phyloP scores from a whole-genome alignment of 345 rosid genomes.

The Gossypium stocksii region DNA sequence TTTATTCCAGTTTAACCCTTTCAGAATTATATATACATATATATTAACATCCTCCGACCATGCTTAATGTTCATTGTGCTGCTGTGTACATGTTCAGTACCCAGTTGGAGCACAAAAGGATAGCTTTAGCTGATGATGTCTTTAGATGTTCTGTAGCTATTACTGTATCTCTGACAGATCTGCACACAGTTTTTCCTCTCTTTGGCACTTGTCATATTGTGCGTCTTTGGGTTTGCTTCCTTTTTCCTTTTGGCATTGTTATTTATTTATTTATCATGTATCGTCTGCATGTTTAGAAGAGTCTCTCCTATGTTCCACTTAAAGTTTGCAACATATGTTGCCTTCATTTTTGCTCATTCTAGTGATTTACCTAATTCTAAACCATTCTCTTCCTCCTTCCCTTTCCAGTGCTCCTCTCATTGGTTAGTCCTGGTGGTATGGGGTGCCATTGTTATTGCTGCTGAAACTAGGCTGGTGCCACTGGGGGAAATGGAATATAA shows the following conservation, averaged over 20 bases:
- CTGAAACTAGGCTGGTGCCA: background rate
- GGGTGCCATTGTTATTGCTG: background rate
- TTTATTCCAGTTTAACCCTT: no score
- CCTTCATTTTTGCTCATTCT: background rate
- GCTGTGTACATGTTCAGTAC: background rate
- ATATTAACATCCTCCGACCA: background rate
- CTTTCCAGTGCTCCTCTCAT: background rate
- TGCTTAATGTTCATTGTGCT: background rate
- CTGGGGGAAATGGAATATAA: background rate
- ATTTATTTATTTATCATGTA: background rate
- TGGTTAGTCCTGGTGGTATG: background rate
- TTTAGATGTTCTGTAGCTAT: background rate
- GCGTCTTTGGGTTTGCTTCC: background rate
- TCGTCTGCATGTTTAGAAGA: background rate
- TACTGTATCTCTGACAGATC: background rate
- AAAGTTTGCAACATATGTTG: background rate
- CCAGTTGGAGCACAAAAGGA: background rate
- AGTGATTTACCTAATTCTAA: background rate
- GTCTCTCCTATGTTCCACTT: background rate
- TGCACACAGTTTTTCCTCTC: background rate
- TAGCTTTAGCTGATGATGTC: background rate
- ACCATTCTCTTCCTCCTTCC: background rate
- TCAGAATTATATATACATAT: no score
- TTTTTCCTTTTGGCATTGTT: background rate
- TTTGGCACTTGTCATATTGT: background rate